Evolutionary conservation across 108 stramenopile genomes (phyloP).

Genomic region (Stephanodiscus triporus): DNA sequence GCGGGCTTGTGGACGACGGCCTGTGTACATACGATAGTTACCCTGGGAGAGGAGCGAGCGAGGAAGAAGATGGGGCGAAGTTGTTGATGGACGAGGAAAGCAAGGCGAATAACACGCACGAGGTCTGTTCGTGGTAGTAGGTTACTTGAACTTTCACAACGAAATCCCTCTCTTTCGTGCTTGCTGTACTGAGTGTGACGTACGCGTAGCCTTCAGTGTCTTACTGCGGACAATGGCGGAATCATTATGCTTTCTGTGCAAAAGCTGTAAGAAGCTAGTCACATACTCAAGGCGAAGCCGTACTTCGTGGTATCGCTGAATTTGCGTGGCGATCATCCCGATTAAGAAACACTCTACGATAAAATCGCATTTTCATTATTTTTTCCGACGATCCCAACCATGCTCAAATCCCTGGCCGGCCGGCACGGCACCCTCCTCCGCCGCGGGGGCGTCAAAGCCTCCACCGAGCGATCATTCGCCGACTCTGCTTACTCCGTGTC

Average conservation of each 20-base stretch:
- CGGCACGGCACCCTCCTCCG: conserved; percentile 27
- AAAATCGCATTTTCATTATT: no score
- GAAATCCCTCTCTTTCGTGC: not conserved
- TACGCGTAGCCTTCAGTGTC: not conserved
- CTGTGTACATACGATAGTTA: no score
- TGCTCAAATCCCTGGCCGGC: conserved; percentile 7
- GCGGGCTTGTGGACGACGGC: not conserved
- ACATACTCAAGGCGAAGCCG: no score
- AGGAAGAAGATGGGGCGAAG: not conserved
- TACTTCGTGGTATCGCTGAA: no score
- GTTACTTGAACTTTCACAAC: not conserved
- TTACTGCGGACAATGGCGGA: no score
- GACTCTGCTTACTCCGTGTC: conserved; percentile 24
- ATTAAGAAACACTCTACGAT: no score
- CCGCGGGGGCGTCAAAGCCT: conserved; percentile 6
- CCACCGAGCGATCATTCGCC: conserved; percentile 18
- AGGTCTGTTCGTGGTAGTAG: not conserved
- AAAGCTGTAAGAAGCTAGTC: no score
- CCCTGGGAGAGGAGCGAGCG: not conserved
- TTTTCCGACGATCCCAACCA: not conserved
- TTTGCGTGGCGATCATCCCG: no score
- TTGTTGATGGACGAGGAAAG: not conserved
- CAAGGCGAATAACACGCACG: not conserved
- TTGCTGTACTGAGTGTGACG: not conserved
- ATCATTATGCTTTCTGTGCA: no score